Base-by-base conservation (phyloP, 148 eudicot species). In the Spergularia bocconei region DNA sequence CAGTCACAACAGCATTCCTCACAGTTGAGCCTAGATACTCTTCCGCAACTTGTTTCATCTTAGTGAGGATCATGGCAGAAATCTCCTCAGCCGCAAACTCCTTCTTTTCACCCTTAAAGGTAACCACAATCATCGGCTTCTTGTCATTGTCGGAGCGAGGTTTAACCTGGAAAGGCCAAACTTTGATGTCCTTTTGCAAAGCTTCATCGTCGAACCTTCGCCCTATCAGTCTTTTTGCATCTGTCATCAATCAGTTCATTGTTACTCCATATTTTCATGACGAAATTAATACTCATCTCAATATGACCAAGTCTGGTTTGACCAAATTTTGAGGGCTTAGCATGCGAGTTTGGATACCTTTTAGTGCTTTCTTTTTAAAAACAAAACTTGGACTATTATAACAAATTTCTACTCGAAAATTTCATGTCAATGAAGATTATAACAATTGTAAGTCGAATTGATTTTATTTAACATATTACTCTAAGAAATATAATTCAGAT, bases 41-140 rank as follows among this genome's bases (percentile, higher is more conserved):
- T 55, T 47, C 70, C 13, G 70, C 70, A 0, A 67, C 55, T 4
- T 13, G 36, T 20, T 75, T 75, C 70, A 75, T 67, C 55, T 67
- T 67, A 6, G 54, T n/a, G 0, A 67, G 29, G 36, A 67, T 58
- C 62, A 58, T 58, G 2, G 62, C 62, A n/a, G 62, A 58, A 19
- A 58, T 58, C 11, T 58, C 62, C 20, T 58, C 23, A 0, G 62
- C 25, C 2, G 25, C 20, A 3, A 58, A 58, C 23, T 8, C 19
- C 25, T 58, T 58, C 23, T 58, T 11, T 19, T 58, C 62, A 58
- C 62, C 62, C 62, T n/a, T 58, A 9, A n/a, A 58, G 23, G 7
- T 19, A 0, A 20, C 62, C 19, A 58, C 62, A 58, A 58, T 19
- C 62, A 58, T n/a, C 6, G 62, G 62, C 25, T n/a, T 58, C 1